Evolutionary conservation across 257 asterid genomes (phyloP).

Genomic region (Solanum ahanhuiri): DNA sequence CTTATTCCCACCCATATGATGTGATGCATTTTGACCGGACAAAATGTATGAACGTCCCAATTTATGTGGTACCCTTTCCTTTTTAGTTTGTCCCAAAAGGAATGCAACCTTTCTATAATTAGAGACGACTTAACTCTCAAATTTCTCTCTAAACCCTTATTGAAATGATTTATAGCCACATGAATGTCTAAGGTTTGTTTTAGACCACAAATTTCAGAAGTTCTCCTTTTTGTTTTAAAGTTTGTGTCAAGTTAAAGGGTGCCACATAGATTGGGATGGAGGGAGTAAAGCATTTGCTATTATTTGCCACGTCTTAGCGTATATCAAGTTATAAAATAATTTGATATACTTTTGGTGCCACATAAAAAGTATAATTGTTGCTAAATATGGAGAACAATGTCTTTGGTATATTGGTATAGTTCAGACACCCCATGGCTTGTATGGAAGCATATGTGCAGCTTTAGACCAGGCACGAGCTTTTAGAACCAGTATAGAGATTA

Average conservation of each 20-base stretch:
- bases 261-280: background rate
- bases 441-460: background rate
- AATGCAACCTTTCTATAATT: background rate
- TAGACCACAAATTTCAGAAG: background rate
- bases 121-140: background rate
- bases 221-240: background rate
- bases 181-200: background rate
- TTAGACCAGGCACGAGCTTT: background rate
- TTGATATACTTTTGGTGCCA: too few relatives aligned
- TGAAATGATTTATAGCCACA: background rate
- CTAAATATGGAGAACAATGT: background rate
- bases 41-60: background rate
- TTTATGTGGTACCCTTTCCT: background rate
- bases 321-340: too few relatives aligned
- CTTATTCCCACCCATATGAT: background rate
- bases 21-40: background rate
- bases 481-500: background rate
- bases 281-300: background rate
- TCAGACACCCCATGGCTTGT: background rate
- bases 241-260: background rate
- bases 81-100: background rate
- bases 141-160: background rate
- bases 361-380: background rate
- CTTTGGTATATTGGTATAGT: background rate
- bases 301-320: too few relatives aligned